A percentile compares a stretch with the other conserved stretches of the same genome.
These are phyloP conservation scores for Conticribra weissflogii DNA, from an alignment of 108 stramenopile species.

Conservation along the genomic window DNA sequence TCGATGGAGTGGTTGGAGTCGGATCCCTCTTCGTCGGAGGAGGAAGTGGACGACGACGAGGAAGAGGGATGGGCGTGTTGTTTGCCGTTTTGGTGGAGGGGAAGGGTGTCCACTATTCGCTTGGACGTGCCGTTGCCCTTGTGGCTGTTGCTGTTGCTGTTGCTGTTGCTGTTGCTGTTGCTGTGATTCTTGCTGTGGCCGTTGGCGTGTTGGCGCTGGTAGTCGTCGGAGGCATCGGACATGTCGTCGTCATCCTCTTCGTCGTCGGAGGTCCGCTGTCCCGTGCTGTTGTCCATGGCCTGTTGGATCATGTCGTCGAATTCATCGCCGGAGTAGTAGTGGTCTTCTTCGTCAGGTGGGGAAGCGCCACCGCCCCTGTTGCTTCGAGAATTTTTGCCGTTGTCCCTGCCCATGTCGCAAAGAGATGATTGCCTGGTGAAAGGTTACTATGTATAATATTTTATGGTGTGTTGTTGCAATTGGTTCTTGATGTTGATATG, in stretches of 20 bases:
- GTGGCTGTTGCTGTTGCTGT: background rate
- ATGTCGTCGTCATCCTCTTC: background rate
- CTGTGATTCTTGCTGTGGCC: background rate
- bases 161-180: background rate
- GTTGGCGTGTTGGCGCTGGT: too few species aligned
- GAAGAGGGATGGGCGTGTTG: background rate
- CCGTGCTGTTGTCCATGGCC: conserved; percentile 8
- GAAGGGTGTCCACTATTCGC: background rate
- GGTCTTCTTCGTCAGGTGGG: background rate
- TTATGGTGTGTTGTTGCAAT: too few species aligned
- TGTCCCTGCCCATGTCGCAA: background rate
- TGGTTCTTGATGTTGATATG: too few species aligned
- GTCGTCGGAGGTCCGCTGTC: background rate
- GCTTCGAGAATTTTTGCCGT: too few species aligned
- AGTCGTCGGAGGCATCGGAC: too few species aligned
- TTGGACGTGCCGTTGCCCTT: background rate
- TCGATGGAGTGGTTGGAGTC: background rate
- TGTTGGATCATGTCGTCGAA: conserved; percentile 40
- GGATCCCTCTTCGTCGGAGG: too few species aligned
- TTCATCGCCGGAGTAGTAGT: conserved; percentile 24
- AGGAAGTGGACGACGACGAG: too few species aligned
- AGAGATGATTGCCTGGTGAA: too few species aligned
- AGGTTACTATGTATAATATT: too few species aligned
- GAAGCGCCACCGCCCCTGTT: background rate
- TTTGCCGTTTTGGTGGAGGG: too few species aligned